Conservation (phyloP, 1,139 yeast genomes). For the Kodamaea fungicola region DNA sequence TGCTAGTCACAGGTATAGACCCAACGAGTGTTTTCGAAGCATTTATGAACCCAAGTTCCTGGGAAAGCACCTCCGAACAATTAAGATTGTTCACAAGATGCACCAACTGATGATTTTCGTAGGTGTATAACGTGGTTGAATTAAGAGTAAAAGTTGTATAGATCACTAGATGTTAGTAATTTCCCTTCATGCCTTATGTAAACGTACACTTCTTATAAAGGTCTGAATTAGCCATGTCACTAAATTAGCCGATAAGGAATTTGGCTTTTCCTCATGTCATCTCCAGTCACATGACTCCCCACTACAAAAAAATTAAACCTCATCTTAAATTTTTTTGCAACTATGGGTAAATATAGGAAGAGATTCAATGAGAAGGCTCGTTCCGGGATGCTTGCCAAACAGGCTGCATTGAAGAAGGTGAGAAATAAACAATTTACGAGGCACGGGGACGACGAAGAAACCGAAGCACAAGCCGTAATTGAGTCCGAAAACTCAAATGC, state of each 20-base stretch:
- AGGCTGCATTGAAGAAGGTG: constrained; percentile 62
- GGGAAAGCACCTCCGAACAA: constrained; percentile 53
- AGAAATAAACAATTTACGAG: constrained; percentile 66
- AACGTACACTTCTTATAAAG: constrained; percentile 34
- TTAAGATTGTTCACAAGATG: constrained; percentile 40
- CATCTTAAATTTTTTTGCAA: constrained; percentile 2
- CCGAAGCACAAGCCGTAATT: constrained; percentile 12
- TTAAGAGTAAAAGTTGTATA: constrained; percentile 48
- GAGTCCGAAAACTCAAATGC: constrained; percentile 51
- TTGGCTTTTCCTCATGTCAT: not conserved
- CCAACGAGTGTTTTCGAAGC: constrained; percentile 46
- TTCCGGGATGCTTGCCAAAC: constrained; percentile 79
- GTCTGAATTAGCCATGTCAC: constrained; percentile 13
- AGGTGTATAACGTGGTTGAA: constrained; percentile 54
- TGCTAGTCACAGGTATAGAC: constrained; percentile 34
- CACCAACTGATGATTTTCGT: constrained; percentile 45
- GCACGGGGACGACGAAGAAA: constrained; percentile 35
- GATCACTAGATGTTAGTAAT: constrained; percentile 27
- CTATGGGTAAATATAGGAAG: constrained; percentile 78
- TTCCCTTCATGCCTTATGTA: not conserved
- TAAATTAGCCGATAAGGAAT: not conserved
- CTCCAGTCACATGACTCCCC: constrained; percentile 1
- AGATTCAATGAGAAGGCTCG: constrained; percentile 86
- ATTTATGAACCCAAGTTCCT: constrained; percentile 52
- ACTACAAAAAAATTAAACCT: not conserved